Base-by-base conservation (phyloP, 1,139 yeast species). In the Geotrichum reessii region DNA sequence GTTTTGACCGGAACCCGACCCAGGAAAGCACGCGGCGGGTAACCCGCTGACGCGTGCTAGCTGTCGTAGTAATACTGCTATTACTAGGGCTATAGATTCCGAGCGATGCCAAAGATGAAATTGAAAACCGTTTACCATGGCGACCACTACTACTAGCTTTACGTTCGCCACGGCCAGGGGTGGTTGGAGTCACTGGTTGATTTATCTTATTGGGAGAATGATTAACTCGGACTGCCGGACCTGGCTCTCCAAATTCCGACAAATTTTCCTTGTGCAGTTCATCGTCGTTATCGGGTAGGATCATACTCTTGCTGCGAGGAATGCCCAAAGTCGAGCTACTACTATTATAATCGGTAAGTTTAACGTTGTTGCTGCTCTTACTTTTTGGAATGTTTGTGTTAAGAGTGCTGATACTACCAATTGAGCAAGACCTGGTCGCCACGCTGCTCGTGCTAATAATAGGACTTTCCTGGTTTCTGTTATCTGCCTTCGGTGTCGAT, bases 191-290 rank as follows among this genome's bases (percentile, higher is more conserved):
- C 21, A 27, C 24, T 2, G 46, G 37, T 6, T 17, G 50, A 37
- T 54, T 40, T 17, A 31, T 11, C 3, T 12, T 12, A 31, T 12
- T n/a, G 1, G 37, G 9, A 6, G 37, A 31, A 4, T 9, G 37
- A n/a, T 31, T n/a, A 31, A 9, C 37, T 3, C 67, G 65, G 28
- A 65, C 64, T 57, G 65, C 69, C 14, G 71, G 71, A 9, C 71
- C 71, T 1, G 71, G 71, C 57, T 68, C 70, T 11, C 70, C 71
- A n/a, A 68, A 58, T n/a, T 60, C 62, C 1, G 37, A 31, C 44
- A 60, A 61, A 19, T 46, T 50, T 33, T 58, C 60, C 40, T 55
- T 56, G 17, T 55, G 49, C 17, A 52, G 47, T 1, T 56, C 58
- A 17, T 55, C 48, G 6, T 46, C 21, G 3, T 31, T 8, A 9